phyloP scores from a whole-genome alignment of 2,329 filamentous ascomycete species.

The Penicillium sumatraense region DNA sequence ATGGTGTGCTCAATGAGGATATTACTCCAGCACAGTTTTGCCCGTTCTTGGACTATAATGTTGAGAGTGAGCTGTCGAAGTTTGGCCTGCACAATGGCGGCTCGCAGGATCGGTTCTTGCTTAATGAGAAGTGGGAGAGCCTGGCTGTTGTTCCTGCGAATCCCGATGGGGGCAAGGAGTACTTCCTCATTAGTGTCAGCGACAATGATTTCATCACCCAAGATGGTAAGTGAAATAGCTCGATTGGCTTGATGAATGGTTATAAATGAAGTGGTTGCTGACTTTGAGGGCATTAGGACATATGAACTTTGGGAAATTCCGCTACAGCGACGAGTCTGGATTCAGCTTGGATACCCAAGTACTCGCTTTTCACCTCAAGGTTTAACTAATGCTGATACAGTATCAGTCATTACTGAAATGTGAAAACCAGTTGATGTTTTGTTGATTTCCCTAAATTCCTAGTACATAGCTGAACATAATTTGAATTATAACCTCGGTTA shows the following conservation, averaged over 20 bases:
- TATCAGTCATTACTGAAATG: neutral
- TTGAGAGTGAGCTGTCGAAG: slow-evolving; percentile 65
- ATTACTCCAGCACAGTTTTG: slow-evolving; percentile 67
- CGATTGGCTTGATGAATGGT: too few relatives aligned
- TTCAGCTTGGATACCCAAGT: slow-evolving; percentile 66
- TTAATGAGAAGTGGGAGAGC: slow-evolving; percentile 81
- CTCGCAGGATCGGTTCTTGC: slow-evolving; percentile 57
- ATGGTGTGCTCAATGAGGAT: slow-evolving; percentile 58
- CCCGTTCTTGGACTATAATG: slow-evolving; percentile 70
- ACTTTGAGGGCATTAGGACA: slow-evolving; percentile 44
- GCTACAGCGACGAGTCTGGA: slow-evolving; percentile 62
- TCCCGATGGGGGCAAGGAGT: slow-evolving; percentile 59
- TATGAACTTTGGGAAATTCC: slow-evolving; percentile 61
- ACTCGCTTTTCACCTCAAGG: slow-evolving; percentile 58
- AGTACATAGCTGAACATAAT: neutral
- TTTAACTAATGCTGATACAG: slow-evolving; percentile 15
- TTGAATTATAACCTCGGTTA: neutral
- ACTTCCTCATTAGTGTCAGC: slow-evolving; percentile 68
- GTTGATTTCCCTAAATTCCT: neutral
- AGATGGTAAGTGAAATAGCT: slow-evolving; percentile 53
- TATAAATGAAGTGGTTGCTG: neutral
- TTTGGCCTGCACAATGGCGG: slow-evolving; percentile 74
- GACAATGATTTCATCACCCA: slow-evolving; percentile 80
- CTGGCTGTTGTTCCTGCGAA: slow-evolving; percentile 66
- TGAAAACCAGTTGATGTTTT: neutral